Evolutionary conservation across 768 basidiomycete genomes (phyloP), one percentile per base, ranked within the genome.

Genomic region (Leucocoprinus leucothites): DNA sequence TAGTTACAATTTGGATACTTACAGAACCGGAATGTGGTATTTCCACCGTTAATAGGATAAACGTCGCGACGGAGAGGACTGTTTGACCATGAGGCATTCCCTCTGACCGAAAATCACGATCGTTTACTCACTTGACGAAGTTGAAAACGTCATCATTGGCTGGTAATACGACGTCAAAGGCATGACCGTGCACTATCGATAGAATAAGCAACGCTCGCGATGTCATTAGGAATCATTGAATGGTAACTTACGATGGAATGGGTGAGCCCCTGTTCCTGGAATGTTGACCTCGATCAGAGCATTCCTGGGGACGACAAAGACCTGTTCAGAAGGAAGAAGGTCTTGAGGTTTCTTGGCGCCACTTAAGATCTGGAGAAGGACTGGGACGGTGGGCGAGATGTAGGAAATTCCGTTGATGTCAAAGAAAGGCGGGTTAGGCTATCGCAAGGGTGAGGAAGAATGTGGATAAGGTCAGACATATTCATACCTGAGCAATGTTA

Each of bases 251-350:
- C 58, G 19, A 19, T 55, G 53, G 36, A 57, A 54, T 46, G 55
- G 52, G 25, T 51, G 52, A 18, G 53, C 48, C 4, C 64, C 38
- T 21, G 60, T 64, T 52, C 73, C 74, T 13, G 76, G 74, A 57
- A 81, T 70, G n/a, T 69, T 71, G 1, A 83, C 48, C 52, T 82
- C 80, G 56, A 82, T 71, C 36, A 76, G 69, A 41, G 76, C 70
- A 58, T 80, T 77, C 5, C 64, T 60, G 0, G 76, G 70, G n/a
- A 75, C 51, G 21, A 61, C 60, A 53, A 56, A 56, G 28, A 48
- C 51, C 36, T 49, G 56, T 25, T 56, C 54, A 14, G 56, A 59
- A 11, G 58, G 58, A 26, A 51, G 68, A 11, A 80, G 63, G 9
- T 65, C 61, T 25, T 70, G 63, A 0, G 76, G 67, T 7, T 65